Conservation (phyloP, 2,329 filamentous ascomycete species). For the Trichophyton schoenleinii region DNA sequence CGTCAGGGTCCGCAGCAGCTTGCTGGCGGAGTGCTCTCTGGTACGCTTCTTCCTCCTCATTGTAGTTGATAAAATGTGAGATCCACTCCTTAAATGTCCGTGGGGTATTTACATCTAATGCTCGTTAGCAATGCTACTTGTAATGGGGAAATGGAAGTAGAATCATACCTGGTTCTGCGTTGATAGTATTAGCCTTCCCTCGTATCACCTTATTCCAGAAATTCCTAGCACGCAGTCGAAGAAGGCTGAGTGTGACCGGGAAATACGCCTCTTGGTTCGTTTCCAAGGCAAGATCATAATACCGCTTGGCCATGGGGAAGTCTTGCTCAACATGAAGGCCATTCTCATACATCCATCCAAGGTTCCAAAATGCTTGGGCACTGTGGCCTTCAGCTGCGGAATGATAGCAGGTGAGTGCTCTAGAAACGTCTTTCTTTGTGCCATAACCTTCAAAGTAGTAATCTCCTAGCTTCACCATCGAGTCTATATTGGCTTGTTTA, state of each 20-base stretch:
- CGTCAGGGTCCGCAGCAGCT: slow-evolving; percentile 44
- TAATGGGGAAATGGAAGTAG: background rate
- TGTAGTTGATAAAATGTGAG: slow-evolving; percentile 64
- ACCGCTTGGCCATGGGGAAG: slow-evolving; percentile 91
- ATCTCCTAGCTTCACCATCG: slow-evolving; percentile 94
- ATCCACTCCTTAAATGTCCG: slow-evolving; percentile 81
- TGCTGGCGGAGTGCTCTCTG: slow-evolving; percentile 40
- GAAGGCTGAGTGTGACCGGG: slow-evolving; percentile 74
- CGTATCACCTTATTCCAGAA: slow-evolving; percentile 91
- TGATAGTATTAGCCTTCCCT: slow-evolving; percentile 83
- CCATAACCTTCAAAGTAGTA: slow-evolving; percentile 84
- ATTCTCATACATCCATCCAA: slow-evolving; percentile 99
- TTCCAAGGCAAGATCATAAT: slow-evolving; percentile 84
- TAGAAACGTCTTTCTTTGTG: slow-evolving; percentile 57
- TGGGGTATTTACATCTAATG: slow-evolving; percentile 28
- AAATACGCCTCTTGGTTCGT: slow-evolving; percentile 90
- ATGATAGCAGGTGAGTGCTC: slow-evolving; percentile 85
- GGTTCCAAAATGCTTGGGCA: slow-evolving; percentile 89
- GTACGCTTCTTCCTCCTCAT: slow-evolving; percentile 52
- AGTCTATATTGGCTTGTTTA: slow-evolving; percentile 84
- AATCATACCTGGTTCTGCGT: slow-evolving; percentile 67
- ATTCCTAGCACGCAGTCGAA: slow-evolving; percentile 72
- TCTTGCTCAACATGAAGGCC: slow-evolving; percentile 86
- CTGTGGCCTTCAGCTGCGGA: slow-evolving; percentile 85
- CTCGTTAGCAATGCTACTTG: background rate